phyloP scores from a whole-genome alignment of 768 basidiomycete genomes.

The Naematelia encephala region DNA sequence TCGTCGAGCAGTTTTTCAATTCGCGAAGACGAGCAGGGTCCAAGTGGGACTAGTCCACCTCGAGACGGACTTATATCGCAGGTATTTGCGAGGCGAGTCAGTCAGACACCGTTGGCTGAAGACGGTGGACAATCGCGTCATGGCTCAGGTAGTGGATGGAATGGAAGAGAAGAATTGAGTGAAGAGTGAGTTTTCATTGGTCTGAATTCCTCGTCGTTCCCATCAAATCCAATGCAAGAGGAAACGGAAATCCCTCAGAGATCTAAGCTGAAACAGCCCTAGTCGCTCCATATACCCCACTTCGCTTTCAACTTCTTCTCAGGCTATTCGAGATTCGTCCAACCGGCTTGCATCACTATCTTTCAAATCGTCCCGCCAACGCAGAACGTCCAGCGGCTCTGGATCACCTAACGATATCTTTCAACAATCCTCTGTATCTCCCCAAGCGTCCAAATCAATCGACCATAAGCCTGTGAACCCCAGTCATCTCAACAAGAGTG shows the following conservation, averaged over 20 bases:
- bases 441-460: slow-evolving; percentile 6
- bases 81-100: not conserved
- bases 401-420: slow-evolving; percentile 1
- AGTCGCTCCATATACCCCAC: not conserved
- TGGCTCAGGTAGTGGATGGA: not conserved
- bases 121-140: not conserved
- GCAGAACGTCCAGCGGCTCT: slow-evolving; percentile 10
- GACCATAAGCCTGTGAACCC: slow-evolving; percentile 23
- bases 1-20: slow-evolving; percentile 24
- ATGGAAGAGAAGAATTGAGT: not conserved
- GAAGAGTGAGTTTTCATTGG: not conserved
- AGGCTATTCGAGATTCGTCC: slow-evolving; percentile 40
- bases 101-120: not conserved
- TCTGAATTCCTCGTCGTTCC: no score
- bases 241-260: no score
- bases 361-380: slow-evolving; percentile 23
- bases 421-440: slow-evolving; percentile 11
- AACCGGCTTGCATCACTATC: slow-evolving; percentile 44
- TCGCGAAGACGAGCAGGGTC: not conserved
- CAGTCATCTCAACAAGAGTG: slow-evolving; percentile 31
- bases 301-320: slow-evolving; percentile 19
- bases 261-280: not conserved
- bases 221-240: no score
- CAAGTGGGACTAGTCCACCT: not conserved
- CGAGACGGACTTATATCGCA: not conserved